Percentiles rank a stretch among this genome's conserved stretches.
Evolutionary conservation across 1,139 yeast genomes (phyloP).

Genomic region (Magnusiomyces magnusii): DNA sequence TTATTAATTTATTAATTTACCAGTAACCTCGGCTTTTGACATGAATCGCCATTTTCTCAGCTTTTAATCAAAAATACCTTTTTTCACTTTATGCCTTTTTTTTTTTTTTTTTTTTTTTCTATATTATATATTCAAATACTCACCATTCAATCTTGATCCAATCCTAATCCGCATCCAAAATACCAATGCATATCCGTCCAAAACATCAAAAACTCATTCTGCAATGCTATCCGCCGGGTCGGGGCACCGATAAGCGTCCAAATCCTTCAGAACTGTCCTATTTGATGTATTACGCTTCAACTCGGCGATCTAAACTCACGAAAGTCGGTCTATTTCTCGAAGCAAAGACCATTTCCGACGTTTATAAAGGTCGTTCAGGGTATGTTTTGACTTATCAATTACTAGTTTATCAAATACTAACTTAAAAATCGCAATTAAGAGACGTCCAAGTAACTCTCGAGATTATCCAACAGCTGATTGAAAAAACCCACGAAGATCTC

Average conservation of each 20-base stretch:
- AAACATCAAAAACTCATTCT: conserved; percentile 85
- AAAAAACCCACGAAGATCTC: conserved; percentile 71
- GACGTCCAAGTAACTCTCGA: conserved; percentile 76
- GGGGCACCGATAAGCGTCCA: conserved; percentile 78
- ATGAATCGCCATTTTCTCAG: no score
- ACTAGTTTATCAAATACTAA: no score
- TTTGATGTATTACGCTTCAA: conserved; percentile 83
- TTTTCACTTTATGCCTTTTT: no score
- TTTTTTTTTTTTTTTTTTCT: no score
- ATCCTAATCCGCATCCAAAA: not conserved
- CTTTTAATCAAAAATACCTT: no score
- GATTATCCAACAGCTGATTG: conserved; percentile 61
- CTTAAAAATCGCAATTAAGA: not conserved
- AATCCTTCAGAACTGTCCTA: conserved; percentile 88
- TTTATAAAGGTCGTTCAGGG: conserved; percentile 57
- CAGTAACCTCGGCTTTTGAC: no score
- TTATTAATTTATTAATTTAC: no score
- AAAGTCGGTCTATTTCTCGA: conserved; percentile 70
- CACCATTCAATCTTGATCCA: not conserved
- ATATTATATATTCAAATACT: no score
- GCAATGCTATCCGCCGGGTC: conserved; percentile 91
- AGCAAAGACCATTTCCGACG: conserved; percentile 57
- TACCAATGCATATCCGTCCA: conserved; percentile 34
- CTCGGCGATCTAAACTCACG: conserved; percentile 78
- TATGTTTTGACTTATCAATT: not conserved